Base-by-base conservation (phyloP, 164 flowering plant genomes). In the Platanus orientalis region DNA sequence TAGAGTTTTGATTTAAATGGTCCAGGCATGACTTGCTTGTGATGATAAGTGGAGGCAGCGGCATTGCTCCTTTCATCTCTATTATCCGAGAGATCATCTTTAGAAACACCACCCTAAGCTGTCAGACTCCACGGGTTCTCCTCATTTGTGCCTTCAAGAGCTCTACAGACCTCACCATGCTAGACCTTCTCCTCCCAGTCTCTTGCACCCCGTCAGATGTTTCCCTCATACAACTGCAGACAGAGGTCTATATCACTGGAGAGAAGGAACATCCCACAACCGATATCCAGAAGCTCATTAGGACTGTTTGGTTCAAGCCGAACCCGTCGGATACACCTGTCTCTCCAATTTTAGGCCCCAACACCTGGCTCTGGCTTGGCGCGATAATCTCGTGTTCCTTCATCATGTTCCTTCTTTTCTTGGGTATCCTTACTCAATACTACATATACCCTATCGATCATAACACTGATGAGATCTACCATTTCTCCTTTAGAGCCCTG, bases 1-100 rank as follows among this genome's bases (percentile, higher is more conserved):
- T 32, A 4, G 9, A 32, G 36, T 32, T 32, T 32, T 32, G 36
- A 32, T 32, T 32, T 32, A 32, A 32, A 32, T 32, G 36, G 36
- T 66, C 69, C 82, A 92, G 98, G 82, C 82, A 90, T 61, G 94
- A 88, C 61, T 71, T 61, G 3, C 76, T 93, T 4, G 94, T 88
- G 71, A 79, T 92, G 95, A 78, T 92, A 44, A 76, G 90, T 60
- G 96, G 93, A 63, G 96, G 97, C 0, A 87, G 93, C 64, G 97
- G 97, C 54, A 83, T 91, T 23, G 77, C 97, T 28, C 87, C 97
- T 0, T 80, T 91, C 74, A 74, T 87, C 30, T 89, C 97, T 4
- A 76, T 91, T 27, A 80, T 88, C 32, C 64, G 85, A 58, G 91
- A 89, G 54, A 78, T 91, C 29, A 71, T 87, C 32, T 79, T 47